Percentiles rank a stretch among this genome's conserved stretches.
Evolutionary conservation across 805 yeast genomes (phyloP).

Genomic region (Pichia cephalocereana): DNA sequence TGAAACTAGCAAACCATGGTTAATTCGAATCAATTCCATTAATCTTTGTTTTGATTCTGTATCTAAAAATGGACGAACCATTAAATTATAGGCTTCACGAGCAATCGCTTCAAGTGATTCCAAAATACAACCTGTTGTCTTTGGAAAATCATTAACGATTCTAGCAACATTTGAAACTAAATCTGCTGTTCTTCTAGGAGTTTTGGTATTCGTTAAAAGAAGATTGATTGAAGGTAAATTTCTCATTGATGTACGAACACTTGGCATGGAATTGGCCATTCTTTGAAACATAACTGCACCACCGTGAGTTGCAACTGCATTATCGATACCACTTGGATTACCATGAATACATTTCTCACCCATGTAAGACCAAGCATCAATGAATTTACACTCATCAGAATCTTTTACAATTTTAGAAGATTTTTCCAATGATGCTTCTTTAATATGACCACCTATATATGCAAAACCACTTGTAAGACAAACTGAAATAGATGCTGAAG

Average conservation of each 20-base stretch:
- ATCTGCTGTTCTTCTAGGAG: conserved; percentile 81
- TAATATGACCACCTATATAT: conserved; percentile 47
- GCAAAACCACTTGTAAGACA: conserved; percentile 70
- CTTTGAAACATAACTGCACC: conserved; percentile 92
- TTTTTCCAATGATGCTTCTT: conserved; percentile 26
- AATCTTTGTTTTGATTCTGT: conserved; percentile 33
- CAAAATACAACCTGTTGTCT: conserved; percentile 47
- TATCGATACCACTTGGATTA: conserved; percentile 93
- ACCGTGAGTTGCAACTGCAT: conserved; percentile 91
- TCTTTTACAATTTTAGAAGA: conserved; percentile 29
- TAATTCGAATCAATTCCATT: conserved; percentile 60
- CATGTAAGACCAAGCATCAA: conserved; percentile 81
- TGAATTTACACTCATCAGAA: conserved; percentile 41
- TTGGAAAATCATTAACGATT: conserved; percentile 44
- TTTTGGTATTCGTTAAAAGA: conserved; percentile 72
- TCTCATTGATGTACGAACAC: conserved; percentile 58
- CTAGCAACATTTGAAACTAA: conserved; percentile 70
- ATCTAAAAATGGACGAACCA: conserved; percentile 44
- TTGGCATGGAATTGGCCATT: conserved; percentile 43
- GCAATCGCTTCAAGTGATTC: conserved; percentile 73
- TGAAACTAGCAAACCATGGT: conserved; percentile 80
- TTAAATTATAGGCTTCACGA: conserved; percentile 57
- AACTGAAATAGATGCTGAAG: conserved; percentile 86
- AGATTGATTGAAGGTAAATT: conserved; percentile 67
- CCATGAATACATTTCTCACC: conserved; percentile 97